Conservation (phyloP, 768 basidiomycete genomes). For the Termitomyces sp. region DNA sequence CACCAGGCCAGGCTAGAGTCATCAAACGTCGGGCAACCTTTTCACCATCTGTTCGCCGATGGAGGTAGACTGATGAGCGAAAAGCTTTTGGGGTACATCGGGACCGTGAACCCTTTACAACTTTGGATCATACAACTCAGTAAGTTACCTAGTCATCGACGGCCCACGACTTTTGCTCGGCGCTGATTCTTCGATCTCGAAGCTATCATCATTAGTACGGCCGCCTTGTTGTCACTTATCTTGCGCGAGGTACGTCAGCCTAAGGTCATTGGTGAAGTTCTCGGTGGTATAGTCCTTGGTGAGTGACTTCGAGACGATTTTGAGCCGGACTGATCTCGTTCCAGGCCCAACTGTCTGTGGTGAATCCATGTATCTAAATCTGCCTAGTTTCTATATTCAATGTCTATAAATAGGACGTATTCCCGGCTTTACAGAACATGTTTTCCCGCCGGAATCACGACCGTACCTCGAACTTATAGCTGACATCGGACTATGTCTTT, state of each 20-base stretch:
- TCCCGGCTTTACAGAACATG: slow-evolving; percentile 78
- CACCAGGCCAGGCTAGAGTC: neutral
- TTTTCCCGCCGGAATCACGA: slow-evolving; percentile 70
- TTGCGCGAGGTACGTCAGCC: slow-evolving; percentile 78
- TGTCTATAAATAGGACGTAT: slow-evolving; percentile 50
- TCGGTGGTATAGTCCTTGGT: slow-evolving; percentile 89
- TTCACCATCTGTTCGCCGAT: neutral
- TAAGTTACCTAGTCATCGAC: slow-evolving; percentile 29
- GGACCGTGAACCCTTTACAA: slow-evolving; percentile 59
- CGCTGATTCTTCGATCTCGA: neutral
- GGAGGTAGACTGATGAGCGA: neutral
- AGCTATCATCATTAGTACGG: slow-evolving; percentile 80
- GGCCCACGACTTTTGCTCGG: neutral
- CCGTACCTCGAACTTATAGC: slow-evolving; percentile 83
- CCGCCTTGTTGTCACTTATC: slow-evolving; percentile 64
- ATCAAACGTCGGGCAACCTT: neutral
- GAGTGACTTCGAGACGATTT: slow-evolving; percentile 30
- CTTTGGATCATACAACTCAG: slow-evolving; percentile 78
- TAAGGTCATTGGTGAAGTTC: slow-evolving; percentile 74
- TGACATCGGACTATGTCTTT: slow-evolving; percentile 82
- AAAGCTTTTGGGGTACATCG: slow-evolving; percentile 22
- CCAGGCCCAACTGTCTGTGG: slow-evolving; percentile 47
- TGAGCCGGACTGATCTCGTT: neutral
- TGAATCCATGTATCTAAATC: slow-evolving; percentile 4
- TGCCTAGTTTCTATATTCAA: neutral